Percentiles rank a stretch among this genome's conserved stretches.
phyloP scores from a whole-genome alignment of 2,329 filamentous ascomycete species.

The Calonectria crousiana region DNA sequence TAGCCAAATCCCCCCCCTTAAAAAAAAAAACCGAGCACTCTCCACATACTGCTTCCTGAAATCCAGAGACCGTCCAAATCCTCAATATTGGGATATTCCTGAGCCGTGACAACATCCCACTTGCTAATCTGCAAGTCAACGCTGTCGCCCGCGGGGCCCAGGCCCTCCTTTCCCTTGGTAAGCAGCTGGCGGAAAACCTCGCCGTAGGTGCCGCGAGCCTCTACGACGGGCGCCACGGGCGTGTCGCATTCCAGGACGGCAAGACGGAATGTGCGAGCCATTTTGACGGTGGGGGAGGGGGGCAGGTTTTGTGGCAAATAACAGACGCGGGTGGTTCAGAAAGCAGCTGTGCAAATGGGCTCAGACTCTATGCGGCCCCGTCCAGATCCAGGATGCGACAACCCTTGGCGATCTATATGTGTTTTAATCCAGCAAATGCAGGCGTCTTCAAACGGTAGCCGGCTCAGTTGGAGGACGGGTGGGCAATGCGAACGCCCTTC shows the following conservation, averaged over 20 bases:
- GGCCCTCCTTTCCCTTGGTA: constrained; percentile 38
- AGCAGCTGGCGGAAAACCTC: constrained; percentile 48
- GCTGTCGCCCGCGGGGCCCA: constrained; percentile 32
- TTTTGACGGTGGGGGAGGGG: background rate
- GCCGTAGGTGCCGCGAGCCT: constrained; percentile 46
- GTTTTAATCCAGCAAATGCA: background rate
- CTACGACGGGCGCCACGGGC: constrained; percentile 43
- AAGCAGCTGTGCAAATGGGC: background rate
- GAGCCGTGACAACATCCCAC: constrained; percentile 47
- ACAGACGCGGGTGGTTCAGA: constrained; percentile 1
- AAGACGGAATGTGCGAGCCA: constrained; percentile 41
- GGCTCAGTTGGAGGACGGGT: background rate
- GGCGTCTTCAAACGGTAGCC: background rate
- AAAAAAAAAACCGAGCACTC: background rate
- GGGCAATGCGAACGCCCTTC: background rate
- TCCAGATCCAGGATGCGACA: background rate
- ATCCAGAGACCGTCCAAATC: constrained; percentile 48
- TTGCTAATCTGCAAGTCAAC: constrained; percentile 43
- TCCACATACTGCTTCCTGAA: constrained; percentile 49
- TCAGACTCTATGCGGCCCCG: background rate
- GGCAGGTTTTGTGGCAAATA: background rate
- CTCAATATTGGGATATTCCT: constrained; percentile 42
- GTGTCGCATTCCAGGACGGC: constrained; percentile 50
- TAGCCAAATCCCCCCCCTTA: background rate
- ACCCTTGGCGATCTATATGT: constrained; percentile 12